Percentiles rank a stretch among this genome's conserved stretches.
Conservation (phyloP, 768 basidiomycete genomes). For the Boletus coccyginus region DNA sequence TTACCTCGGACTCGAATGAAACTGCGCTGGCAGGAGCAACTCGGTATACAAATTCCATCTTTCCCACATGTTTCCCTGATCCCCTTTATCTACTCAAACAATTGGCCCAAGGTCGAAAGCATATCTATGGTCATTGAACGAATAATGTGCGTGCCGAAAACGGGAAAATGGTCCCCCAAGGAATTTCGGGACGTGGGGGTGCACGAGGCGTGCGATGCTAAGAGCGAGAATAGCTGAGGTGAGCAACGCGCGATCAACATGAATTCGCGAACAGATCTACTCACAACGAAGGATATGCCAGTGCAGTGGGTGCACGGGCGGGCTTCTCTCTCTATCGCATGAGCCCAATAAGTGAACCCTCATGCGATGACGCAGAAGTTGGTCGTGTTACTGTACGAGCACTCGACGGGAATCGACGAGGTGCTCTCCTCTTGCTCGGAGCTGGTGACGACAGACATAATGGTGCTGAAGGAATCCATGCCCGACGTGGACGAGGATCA, state of each 20-base stretch:
- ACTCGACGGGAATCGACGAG: conserved; percentile 16
- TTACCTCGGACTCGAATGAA: neutral
- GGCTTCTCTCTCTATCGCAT: neutral
- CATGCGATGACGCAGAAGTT: conserved; percentile 22
- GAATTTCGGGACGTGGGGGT: conserved; percentile 6
- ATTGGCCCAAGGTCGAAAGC: conserved; percentile 22
- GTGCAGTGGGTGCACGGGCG: neutral
- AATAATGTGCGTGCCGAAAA: conserved; percentile 14
- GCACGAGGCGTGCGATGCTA: conserved; percentile 8
- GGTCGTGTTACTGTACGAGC: neutral
- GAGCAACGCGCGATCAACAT: neutral
- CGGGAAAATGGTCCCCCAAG: neutral
- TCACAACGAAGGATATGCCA: conserved; percentile 22
- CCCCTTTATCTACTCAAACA: conserved; percentile 19
- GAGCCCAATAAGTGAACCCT: neutral
- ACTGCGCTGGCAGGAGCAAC: neutral
- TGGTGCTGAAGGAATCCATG: conserved; percentile 24
- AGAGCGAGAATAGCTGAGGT: neutral
- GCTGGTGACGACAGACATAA: conserved; percentile 15
- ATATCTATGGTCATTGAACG: conserved; percentile 17
- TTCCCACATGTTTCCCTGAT: neutral
- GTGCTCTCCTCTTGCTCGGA: conserved; percentile 3
- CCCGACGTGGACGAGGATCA: neutral
- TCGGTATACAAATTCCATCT: conserved; percentile 4
- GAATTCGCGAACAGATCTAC: neutral